These are phyloP conservation scores for Capronia americana DNA, from an alignment of 2,329 filamentous ascomycete species.

Conservation along the genomic window DNA sequence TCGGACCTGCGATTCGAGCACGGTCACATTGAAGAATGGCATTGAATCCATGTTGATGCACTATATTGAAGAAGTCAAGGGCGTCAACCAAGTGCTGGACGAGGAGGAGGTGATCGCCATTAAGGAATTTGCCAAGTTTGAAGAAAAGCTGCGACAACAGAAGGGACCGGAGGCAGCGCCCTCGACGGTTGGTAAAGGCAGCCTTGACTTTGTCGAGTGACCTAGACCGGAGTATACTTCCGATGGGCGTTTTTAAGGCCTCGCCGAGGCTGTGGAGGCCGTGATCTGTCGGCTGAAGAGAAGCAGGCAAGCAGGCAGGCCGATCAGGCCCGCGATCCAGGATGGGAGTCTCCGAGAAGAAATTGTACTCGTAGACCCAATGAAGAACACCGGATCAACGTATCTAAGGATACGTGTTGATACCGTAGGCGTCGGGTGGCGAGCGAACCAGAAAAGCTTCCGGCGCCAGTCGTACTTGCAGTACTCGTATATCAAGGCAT, in stretches of 20 bases:
- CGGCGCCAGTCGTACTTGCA: background rate
- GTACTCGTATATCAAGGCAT: background rate
- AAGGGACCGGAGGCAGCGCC: slow-evolving; percentile 60
- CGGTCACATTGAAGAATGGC: slow-evolving; percentile 94
- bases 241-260: background rate
- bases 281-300: background rate
- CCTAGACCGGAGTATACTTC: background rate
- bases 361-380: background rate
- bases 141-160: slow-evolving; percentile 76
- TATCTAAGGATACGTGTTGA: background rate
- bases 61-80: slow-evolving; percentile 95
- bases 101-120: slow-evolving; percentile 88
- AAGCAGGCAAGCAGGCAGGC: background rate
- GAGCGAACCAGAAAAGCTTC: too few species aligned
- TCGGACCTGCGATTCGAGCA: slow-evolving; percentile 94
- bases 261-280: background rate
- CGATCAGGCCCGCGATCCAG: background rate
- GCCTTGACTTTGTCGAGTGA: slow-evolving; percentile 58
- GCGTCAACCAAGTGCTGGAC: slow-evolving; percentile 87
- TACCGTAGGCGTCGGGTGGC: background rate
- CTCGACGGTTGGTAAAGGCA: slow-evolving; percentile 58
- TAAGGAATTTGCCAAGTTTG: slow-evolving; percentile 90
- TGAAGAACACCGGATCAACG: background rate
- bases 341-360: background rate
- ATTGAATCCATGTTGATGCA: slow-evolving; percentile 99